Percentiles rank a stretch among this genome's conserved stretches.
phyloP scores from a whole-genome alignment of 768 basidiomycete species.

The Termitomyces sp. region DNA sequence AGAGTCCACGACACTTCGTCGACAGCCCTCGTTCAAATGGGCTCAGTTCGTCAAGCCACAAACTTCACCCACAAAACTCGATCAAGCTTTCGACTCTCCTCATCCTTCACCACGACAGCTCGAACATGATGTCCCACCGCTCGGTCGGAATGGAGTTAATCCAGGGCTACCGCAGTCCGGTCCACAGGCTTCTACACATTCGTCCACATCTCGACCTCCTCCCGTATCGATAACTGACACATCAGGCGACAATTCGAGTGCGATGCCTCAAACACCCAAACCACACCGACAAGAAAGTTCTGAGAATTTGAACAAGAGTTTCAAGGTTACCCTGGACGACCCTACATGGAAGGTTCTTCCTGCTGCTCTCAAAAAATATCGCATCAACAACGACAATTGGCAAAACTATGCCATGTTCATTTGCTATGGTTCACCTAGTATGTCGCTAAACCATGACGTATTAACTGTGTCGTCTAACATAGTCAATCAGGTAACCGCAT shows the following conservation, averaged over 20 bases:
- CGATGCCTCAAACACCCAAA: slow-evolving; percentile 33
- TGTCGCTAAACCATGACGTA: slow-evolving; percentile 14
- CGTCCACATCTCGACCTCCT: slow-evolving; percentile 19
- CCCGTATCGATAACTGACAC: slow-evolving; percentile 28
- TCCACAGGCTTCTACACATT: slow-evolving; percentile 13
- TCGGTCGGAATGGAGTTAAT: slow-evolving; percentile 25
- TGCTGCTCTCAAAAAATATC: slow-evolving; percentile 97
- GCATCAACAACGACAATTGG: slow-evolving; percentile 98
- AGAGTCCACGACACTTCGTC: slow-evolving; percentile 41
- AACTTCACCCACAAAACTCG: slow-evolving; percentile 77
- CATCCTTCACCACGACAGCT: slow-evolving; percentile 73
- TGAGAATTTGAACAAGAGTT: slow-evolving; percentile 78
- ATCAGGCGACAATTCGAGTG: slow-evolving; percentile 20
- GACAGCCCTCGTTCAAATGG: slow-evolving; percentile 88
- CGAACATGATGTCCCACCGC: slow-evolving; percentile 60
- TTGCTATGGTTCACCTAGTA: slow-evolving; percentile 91
- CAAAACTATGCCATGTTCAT: slow-evolving; percentile 99
- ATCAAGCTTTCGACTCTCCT: slow-evolving; percentile 59
- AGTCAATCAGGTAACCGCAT: slow-evolving; percentile 56
- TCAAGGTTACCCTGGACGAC: slow-evolving; percentile 96
- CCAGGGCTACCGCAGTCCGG: slow-evolving; percentile 22
- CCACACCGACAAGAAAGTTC: slow-evolving; percentile 59
- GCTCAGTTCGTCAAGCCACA: slow-evolving; percentile 72
- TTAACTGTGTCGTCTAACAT: neutral
- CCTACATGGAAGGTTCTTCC: slow-evolving; percentile 99